Evolutionary conservation across 768 basidiomycete genomes (phyloP), one percentile per base, ranked within the genome.

Genomic region (Collybia sp.): DNA sequence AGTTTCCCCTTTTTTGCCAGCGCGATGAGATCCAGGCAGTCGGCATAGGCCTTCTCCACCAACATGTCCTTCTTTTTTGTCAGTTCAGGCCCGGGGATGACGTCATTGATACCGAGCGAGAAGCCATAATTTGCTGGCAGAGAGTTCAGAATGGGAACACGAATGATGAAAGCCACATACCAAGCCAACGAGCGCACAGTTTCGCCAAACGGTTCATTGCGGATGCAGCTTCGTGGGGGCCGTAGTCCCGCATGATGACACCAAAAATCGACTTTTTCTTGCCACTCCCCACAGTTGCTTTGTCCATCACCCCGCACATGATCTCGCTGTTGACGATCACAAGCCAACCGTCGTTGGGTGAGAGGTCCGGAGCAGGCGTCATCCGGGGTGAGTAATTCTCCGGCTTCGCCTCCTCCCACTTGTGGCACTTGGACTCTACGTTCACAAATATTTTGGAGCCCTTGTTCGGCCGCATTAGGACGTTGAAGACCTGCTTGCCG

Each of bases 221-320:
- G 18, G 79, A 75, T 0, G 94, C 92, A 0, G 96, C 96, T 63
- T 92, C 94, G 54, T 95, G 84, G 6, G 92, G 80, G 4, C 96
- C 96, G 63, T 96, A 98, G 65, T 99, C 96, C 47, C 95, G 76
- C 70, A 97, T 79, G 55, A 99, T 98, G 37, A 97, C 91, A 52
- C 95, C 95, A 59, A 98, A 99, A 36, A 99, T 92, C 2, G 93
- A 96, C 61, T 97, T 98, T 75, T 99, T 98, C 79, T 99, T 99
- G 43, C 96, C 96, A 55, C 91, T 88, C 44, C 96, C 96, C 3
- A 98, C 86, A 0, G 93, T 97, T 12, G 90, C 89, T 68, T 99
- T 99, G 70, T 99, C 96, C 85, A 98, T 95, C 12, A 93, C 89
- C 37, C 96, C 96, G 57, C 94, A 97, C 93, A 98, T 99, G 56